These are phyloP conservation scores for Didymella lethalis DNA, from an alignment of 2,329 filamentous ascomycete species.

Conservation along the genomic window DNA sequence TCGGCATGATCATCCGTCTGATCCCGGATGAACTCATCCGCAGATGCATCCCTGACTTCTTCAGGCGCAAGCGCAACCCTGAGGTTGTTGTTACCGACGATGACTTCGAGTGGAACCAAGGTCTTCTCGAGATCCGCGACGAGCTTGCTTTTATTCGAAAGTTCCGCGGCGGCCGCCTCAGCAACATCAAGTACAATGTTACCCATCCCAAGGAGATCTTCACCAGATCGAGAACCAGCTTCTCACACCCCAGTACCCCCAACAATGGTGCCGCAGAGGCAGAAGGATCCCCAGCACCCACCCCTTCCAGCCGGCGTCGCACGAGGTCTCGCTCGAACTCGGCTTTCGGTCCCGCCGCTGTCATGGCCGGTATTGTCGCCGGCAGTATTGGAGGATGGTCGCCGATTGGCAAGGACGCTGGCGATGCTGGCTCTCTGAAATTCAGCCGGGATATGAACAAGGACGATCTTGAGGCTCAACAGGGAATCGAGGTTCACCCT, in stretches of 20 bases:
- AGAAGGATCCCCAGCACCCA: slow-evolving; percentile 55
- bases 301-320: slow-evolving; percentile 65
- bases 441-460: slow-evolving; percentile 46
- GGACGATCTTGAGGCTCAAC: slow-evolving; percentile 54
- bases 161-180: slow-evolving; percentile 82
- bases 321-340: slow-evolving; percentile 75
- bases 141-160: slow-evolving; percentile 82
- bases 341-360: slow-evolving; percentile 75
- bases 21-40: slow-evolving; percentile 75
- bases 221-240: slow-evolving; percentile 68
- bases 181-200: slow-evolving; percentile 80
- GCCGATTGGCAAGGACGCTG: slow-evolving; percentile 65
- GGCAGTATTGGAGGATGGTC: slow-evolving; percentile 81
- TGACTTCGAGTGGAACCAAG: slow-evolving; percentile 70
- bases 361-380: slow-evolving; percentile 85
- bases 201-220: slow-evolving; percentile 77
- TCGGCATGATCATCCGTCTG: slow-evolving; percentile 81
- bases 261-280: slow-evolving; percentile 57
- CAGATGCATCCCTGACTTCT: slow-evolving; percentile 52
- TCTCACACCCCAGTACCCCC: slow-evolving; percentile 70
- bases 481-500: slow-evolving; percentile 58
- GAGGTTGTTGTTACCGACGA: slow-evolving; percentile 56
- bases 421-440: slow-evolving; percentile 53
- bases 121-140: slow-evolving; percentile 77
- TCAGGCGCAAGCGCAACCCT: slow-evolving; percentile 54